phyloP scores from a whole-genome alignment of 305 asterid species.

The Fraxinus xanthoxyloides region DNA sequence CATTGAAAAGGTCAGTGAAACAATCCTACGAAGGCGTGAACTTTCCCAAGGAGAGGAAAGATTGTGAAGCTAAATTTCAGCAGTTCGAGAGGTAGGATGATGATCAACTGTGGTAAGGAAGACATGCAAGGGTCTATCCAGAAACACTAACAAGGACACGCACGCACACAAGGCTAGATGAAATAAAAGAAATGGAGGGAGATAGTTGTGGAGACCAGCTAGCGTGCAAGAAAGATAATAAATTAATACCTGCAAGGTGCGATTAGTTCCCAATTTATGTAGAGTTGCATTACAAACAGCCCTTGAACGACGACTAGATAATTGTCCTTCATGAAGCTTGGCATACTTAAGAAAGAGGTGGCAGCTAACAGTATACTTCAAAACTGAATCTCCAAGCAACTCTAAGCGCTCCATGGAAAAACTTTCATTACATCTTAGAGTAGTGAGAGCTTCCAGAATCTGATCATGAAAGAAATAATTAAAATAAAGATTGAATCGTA shows the following conservation, averaged over 20 bases:
- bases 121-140: neutral
- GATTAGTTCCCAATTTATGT: conserved; percentile 62
- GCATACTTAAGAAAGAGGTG: conserved; percentile 78
- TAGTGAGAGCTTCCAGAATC: conserved; percentile 93
- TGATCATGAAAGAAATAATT: conserved; percentile 29
- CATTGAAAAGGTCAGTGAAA: neutral
- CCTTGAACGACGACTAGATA: conserved; percentile 49
- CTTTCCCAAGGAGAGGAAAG: neutral
- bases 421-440: conserved; percentile 72
- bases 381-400: conserved; percentile 92
- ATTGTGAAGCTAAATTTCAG: neutral
- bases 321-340: conserved; percentile 64
- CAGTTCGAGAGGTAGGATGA: neutral
- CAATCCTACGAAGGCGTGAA: neutral
- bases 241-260: conserved; percentile 69
- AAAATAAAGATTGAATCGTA: conserved; percentile 15
- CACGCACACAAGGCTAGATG: neutral
- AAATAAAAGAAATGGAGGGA: neutral
- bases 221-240: neutral
- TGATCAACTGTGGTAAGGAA: neutral
- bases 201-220: conserved; percentile 5
- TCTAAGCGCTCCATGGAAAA: conserved; percentile 97
- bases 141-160: neutral
- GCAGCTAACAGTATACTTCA: conserved; percentile 78
- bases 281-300: conserved; percentile 66